These are phyloP conservation scores for Aquilaria sinensis DNA, from an alignment of 345 rosid genomes.

Conservation along the genomic window DNA sequence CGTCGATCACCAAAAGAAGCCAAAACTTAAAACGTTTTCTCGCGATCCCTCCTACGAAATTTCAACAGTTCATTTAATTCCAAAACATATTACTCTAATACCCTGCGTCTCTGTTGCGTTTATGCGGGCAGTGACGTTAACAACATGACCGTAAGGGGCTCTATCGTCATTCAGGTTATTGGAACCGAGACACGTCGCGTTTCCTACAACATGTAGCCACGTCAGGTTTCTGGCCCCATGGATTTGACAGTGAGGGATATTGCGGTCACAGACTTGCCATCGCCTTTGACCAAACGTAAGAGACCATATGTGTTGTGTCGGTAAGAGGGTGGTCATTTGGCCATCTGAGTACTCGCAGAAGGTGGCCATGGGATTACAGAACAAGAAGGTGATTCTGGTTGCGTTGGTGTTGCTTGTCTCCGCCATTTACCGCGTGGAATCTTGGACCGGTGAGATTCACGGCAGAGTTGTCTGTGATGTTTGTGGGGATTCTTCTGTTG, in stretches of 20 bases:
- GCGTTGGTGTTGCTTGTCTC: constrained; percentile 23
- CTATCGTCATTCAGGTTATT: constrained; percentile 1
- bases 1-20: constrained; percentile 1
- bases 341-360: background rate
- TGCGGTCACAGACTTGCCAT: background rate
- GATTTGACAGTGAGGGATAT: background rate
- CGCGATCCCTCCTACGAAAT: constrained; percentile 6
- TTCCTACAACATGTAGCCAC: constrained; percentile 8
- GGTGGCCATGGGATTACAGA: constrained; percentile 33
- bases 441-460: constrained; percentile 93
- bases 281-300: background rate
- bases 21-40: background rate
- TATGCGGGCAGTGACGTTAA: too few species aligned
- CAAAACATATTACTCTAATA: constrained; percentile 13
- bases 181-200: background rate
- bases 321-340: background rate
- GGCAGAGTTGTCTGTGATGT: constrained; percentile 95
- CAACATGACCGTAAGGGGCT: background rate
- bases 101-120: background rate
- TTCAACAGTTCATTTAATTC: background rate
- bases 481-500: constrained; percentile 83
- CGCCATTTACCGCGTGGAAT: constrained; percentile 34
- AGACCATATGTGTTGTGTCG: background rate
- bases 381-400: constrained; percentile 27
- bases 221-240: background rate